Conservation (phyloP, 768 basidiomycete genomes). For the Tricholoma saponaceum region DNA sequence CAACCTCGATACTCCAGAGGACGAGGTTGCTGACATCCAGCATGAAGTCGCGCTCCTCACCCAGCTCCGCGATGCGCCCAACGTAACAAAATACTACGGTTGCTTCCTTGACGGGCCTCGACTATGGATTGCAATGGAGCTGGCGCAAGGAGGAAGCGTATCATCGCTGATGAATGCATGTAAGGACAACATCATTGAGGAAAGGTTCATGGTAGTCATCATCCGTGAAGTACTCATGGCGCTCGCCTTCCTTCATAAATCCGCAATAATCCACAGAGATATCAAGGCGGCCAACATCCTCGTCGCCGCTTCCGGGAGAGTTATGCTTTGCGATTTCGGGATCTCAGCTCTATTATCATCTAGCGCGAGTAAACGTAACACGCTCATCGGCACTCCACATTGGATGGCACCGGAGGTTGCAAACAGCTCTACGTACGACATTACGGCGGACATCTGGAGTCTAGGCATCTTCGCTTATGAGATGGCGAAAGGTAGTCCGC, state of each 20-base stretch:
- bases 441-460: conserved; percentile 98
- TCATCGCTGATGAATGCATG: conserved; percentile 89
- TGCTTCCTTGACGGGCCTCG: conserved; percentile 92
- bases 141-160: conserved; percentile 92
- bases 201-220: conserved; percentile 85
- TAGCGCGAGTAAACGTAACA: conserved; percentile 87
- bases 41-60: conserved; percentile 91
- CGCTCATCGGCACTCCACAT: conserved; percentile 94
- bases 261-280: conserved; percentile 94
- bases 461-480: conserved; percentile 95
- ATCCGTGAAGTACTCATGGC: conserved; percentile 85
- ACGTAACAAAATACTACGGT: conserved; percentile 95
- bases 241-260: conserved; percentile 87
- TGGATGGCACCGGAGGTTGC: conserved; percentile 99
- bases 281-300: conserved; percentile 98
- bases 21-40: conserved; percentile 96
- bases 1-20: conserved; percentile 93
- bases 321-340: conserved; percentile 97
- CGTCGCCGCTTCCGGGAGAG: conserved; percentile 81
- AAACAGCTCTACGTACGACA: conserved; percentile 86
- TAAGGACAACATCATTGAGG: conserved; percentile 73
- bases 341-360: conserved; percentile 90
- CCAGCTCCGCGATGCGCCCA: conserved; percentile 85
- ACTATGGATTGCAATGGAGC: conserved; percentile 99
- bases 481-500: conserved; percentile 95